These are phyloP conservation scores for Russula sp. DNA, from an alignment of 768 basidiomycete species.

Conservation along the genomic window DNA sequence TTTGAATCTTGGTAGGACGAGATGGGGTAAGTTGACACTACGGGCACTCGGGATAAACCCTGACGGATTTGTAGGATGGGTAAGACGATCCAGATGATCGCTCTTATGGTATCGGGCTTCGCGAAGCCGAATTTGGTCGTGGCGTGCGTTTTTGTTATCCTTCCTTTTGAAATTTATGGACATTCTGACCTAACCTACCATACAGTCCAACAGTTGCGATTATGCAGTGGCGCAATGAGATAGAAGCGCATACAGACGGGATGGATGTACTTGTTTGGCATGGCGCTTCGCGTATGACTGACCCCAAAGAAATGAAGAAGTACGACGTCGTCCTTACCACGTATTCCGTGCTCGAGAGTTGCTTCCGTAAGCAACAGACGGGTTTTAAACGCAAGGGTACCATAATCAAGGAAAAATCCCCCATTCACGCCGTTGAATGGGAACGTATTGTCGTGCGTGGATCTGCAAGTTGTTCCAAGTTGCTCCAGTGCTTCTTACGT, in stretches of 20 bases:
- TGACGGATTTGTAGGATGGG: slow-evolving; percentile 61
- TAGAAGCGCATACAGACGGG: slow-evolving; percentile 77
- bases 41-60: slow-evolving; percentile 17
- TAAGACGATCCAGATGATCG: slow-evolving; percentile 95
- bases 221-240: slow-evolving; percentile 92
- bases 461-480: slow-evolving; percentile 45
- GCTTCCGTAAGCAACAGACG: slow-evolving; percentile 87
- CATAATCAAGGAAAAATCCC: slow-evolving; percentile 85
- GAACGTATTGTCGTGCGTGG: slow-evolving; percentile 66
- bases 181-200: not conserved
- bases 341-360: slow-evolving; percentile 86
- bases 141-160: slow-evolving; percentile 55
- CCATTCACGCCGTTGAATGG: slow-evolving; percentile 84
- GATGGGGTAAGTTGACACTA: slow-evolving; percentile 66
- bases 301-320: slow-evolving; percentile 67
- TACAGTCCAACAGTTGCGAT: slow-evolving; percentile 51
- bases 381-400: slow-evolving; percentile 86
- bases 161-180: not conserved
- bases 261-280: slow-evolving; percentile 93
- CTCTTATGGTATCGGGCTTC: slow-evolving; percentile 76
- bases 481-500: slow-evolving; percentile 12
- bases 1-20: slow-evolving; percentile 58
- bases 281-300: slow-evolving; percentile 66
- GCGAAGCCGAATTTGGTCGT: slow-evolving; percentile 86
- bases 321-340: slow-evolving; percentile 88